Evolutionary conservation across 176 grass and related monocot species (phyloP).

Genomic region (Elaeis guineensis): DNA sequence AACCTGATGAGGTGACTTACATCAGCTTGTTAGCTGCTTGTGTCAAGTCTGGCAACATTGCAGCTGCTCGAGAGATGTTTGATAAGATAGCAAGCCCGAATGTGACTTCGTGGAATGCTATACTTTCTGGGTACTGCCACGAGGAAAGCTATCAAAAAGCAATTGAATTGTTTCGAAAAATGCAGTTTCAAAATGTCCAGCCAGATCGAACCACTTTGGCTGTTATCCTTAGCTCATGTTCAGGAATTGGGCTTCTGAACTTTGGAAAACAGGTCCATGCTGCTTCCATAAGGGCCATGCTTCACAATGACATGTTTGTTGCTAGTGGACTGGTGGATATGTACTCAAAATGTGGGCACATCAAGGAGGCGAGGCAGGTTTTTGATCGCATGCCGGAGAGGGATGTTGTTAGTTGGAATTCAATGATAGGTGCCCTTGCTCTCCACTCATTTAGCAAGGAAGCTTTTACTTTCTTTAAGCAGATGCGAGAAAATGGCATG

Average conservation of each 20-base stretch:
- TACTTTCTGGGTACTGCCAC: conserved; percentile 72
- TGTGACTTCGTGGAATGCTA: conserved; percentile 66
- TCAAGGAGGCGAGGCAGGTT: conserved; percentile 41
- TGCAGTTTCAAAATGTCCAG: conserved; percentile 56
- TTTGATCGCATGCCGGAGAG: conserved; percentile 58
- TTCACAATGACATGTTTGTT: conserved; percentile 69
- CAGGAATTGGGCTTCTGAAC: conserved; percentile 38
- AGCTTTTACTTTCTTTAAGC: conserved; percentile 62
- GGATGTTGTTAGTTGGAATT: conserved; percentile 83
- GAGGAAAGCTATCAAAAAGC: conserved; percentile 50
- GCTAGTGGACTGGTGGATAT: conserved; percentile 70
- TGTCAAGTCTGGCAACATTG: conserved; percentile 43
- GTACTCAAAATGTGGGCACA: conserved; percentile 67
- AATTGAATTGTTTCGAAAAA: conserved; percentile 57
- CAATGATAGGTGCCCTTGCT: conserved; percentile 68
- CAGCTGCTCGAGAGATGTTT: conserved; percentile 53
- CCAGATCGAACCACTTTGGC: conserved; percentile 67
- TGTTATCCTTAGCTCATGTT: conserved; percentile 70
- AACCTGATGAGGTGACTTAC: conserved; percentile 72
- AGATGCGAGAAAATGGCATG: conserved; percentile 48
- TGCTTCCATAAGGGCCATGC: conserved; percentile 46
- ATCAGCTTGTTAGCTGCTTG: conserved; percentile 64
- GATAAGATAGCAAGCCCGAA: conserved; percentile 55
- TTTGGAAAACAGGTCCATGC: conserved; percentile 67
- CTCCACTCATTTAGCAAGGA: conserved; percentile 61